Percentiles rank a stretch among this genome's conserved stretches.
phyloP scores from a whole-genome alignment of 306 rosid genomes.

The Heteromeles arbutifolia region DNA sequence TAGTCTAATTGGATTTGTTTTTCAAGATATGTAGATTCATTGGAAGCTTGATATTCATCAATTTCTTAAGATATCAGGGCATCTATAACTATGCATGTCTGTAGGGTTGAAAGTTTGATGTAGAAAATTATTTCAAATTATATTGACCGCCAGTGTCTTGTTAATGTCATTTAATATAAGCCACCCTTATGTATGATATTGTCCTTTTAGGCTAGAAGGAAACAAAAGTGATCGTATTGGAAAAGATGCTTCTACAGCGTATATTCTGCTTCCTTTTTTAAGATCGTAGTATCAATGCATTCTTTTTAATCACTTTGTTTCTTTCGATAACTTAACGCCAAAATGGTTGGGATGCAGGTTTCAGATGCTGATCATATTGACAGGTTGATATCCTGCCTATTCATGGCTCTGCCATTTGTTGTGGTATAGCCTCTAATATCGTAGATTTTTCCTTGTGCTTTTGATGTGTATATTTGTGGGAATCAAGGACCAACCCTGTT shows the following conservation, averaged over 20 bases:
- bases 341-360: slow-evolving; percentile 47
- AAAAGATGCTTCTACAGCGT: not conserved
- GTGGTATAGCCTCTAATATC: slow-evolving; percentile 47
- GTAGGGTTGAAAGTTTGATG: not conserved
- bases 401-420: slow-evolving; percentile 90
- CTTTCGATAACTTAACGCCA: not conserved
- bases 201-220: not conserved
- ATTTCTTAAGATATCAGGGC: not conserved
- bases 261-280: not conserved
- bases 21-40: not conserved
- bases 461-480: slow-evolving; percentile 8
- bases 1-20: not conserved
- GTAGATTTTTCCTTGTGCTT: not conserved
- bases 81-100: not conserved
- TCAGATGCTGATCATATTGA: slow-evolving; percentile 88
- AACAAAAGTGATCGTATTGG: not conserved
- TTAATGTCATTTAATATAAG: not conserved
- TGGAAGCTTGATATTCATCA: not conserved
- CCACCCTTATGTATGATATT: not conserved
- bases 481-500: not conserved
- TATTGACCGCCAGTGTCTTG: not conserved
- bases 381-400: slow-evolving; percentile 87
- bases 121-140: not conserved
- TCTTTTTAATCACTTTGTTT: not conserved
- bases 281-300: not conserved